These are phyloP conservation scores for Citrus trifoliata DNA, from an alignment of 345 rosid species.

Conservation along the genomic window DNA sequence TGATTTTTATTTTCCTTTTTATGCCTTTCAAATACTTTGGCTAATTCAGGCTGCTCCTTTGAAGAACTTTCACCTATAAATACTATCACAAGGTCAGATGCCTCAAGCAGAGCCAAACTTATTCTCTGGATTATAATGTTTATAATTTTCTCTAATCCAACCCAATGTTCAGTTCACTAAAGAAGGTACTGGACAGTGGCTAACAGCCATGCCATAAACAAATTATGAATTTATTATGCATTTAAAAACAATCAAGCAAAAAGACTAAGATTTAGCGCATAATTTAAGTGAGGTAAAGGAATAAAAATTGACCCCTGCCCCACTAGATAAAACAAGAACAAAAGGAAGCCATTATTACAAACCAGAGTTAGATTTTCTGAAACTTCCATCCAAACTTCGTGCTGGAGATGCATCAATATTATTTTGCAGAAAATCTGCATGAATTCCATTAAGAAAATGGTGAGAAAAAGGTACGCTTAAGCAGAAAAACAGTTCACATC, in stretches of 20 bases:
- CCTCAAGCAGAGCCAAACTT: background rate
- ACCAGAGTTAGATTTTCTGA: conserved; percentile 47
- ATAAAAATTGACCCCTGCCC: background rate
- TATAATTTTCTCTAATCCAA: background rate
- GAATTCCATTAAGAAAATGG: background rate
- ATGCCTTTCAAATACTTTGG: background rate
- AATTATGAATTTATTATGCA: background rate
- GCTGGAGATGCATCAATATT: conserved; percentile 30
- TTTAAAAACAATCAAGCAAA: background rate
- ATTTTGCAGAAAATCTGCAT: conserved; percentile 25
- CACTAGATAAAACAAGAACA: background rate
- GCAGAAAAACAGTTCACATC: background rate
- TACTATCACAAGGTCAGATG: too few species aligned
- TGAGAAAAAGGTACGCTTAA: too few species aligned
- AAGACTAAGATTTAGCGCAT: background rate
- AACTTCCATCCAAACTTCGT: conserved; percentile 42
- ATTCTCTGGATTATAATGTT: background rate
- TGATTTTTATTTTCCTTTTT: background rate
- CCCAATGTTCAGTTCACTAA: background rate
- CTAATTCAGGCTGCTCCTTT: background rate
- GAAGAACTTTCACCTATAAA: background rate
- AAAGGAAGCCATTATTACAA: conserved; percentile 13
- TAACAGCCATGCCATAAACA: background rate
- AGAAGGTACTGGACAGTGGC: background rate
- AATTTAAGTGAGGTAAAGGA: background rate